Evolutionary conservation across 768 basidiomycete species (phyloP).

Genomic region (Mycena galopus): DNA sequence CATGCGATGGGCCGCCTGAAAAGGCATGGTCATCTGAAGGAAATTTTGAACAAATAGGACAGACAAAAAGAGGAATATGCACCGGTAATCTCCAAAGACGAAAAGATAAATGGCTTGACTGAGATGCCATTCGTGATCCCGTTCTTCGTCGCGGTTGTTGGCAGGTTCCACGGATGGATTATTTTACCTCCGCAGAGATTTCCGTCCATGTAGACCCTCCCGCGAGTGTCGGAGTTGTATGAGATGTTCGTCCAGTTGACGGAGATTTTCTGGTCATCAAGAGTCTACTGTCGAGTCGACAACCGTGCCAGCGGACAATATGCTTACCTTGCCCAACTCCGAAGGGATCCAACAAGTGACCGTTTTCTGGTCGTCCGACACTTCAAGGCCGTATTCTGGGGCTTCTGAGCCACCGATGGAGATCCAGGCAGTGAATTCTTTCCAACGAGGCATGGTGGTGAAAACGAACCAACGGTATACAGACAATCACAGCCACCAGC

Average conservation of each 20-base stretch:
- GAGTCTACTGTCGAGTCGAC: no score
- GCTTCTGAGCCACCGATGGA: slow-evolving; percentile 8
- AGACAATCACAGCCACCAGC: no score
- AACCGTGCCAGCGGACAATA: no score
- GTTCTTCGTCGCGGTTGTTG: not conserved
- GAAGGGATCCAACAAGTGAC: slow-evolving; percentile 41
- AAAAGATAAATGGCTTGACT: not conserved
- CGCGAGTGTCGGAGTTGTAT: not conserved
- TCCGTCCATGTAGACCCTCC: slow-evolving; percentile 26
- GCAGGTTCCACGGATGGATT: no score
- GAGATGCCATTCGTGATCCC: not conserved
- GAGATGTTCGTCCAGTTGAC: slow-evolving; percentile 30
- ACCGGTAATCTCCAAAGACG: slow-evolving; percentile 15
- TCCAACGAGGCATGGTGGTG: not conserved
- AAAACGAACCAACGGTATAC: no score
- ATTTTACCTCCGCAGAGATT: not conserved
- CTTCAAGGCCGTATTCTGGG: slow-evolving; percentile 29
- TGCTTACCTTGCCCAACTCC: slow-evolving; percentile 37
- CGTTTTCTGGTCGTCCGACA: slow-evolving; percentile 23
- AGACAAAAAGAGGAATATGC: not conserved
- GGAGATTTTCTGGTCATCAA: slow-evolving; percentile 16
- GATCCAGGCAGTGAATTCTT: slow-evolving; percentile 9
- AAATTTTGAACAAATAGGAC: not conserved
- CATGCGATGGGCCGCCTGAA: not conserved
- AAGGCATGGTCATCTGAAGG: slow-evolving; percentile 25